Percentiles rank a stretch among this genome's conserved stretches.
Conservation (phyloP, 805 yeast species). For the Candida qinlingensis region DNA sequence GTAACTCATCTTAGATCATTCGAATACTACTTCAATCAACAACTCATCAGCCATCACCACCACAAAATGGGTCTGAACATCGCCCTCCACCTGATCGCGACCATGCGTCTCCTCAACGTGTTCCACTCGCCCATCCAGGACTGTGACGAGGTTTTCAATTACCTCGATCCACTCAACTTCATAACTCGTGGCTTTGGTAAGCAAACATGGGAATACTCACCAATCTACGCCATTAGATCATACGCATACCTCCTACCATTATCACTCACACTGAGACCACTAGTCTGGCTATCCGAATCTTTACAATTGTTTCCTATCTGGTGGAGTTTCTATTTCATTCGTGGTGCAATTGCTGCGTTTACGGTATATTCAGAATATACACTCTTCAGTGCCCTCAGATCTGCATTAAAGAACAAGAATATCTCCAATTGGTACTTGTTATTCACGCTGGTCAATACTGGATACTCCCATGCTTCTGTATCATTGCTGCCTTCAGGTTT, state of each 20-base stretch:
- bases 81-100: constrained; percentile 1
- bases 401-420: constrained; percentile 11
- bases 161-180: constrained; percentile 90
- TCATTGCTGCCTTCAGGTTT: constrained; percentile 81
- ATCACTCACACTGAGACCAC: constrained; percentile 21
- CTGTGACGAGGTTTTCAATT: constrained; percentile 89
- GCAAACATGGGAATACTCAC: constrained; percentile 96
- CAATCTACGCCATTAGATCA: constrained; percentile 80
- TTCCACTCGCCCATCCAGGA: constrained; percentile 71
- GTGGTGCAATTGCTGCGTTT: constrained; percentile 38
- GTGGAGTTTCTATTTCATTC: constrained; percentile 45
- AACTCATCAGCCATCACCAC: not conserved
- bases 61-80: not conserved
- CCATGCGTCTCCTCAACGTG: constrained; percentile 34
- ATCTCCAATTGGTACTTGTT: constrained; percentile 55
- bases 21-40: not conserved
- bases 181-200: constrained; percentile 79
- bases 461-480: constrained; percentile 84
- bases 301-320: constrained; percentile 17
- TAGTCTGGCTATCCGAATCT: constrained; percentile 12
- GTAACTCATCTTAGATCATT: too few relatives aligned
- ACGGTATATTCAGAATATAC: constrained; percentile 53
- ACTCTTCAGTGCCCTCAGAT: constrained; percentile 30
- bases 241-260: constrained; percentile 66
- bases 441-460: constrained; percentile 63